A percentile compares a stretch with the other conserved stretches of the same genome.
Conservation (phyloP, 73 alveolate genomes). For the Paramecium biaurelia region DNA sequence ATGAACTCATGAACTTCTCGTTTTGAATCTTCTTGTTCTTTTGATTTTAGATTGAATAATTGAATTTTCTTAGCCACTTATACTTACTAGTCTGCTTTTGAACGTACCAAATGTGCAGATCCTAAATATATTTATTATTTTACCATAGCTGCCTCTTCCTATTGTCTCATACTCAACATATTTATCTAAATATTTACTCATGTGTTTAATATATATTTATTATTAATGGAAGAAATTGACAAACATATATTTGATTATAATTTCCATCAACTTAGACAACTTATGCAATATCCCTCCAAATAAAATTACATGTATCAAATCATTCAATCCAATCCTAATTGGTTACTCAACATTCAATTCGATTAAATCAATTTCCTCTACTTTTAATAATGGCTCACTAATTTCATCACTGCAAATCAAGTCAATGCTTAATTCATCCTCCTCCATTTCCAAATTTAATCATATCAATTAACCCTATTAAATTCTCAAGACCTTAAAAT, state of each 20-base stretch:
- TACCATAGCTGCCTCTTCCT: constrained; percentile 79
- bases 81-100: constrained; percentile 44
- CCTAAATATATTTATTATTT: constrained; percentile 19
- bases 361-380: not conserved
- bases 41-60: constrained; percentile 69
- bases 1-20: constrained; percentile 53
- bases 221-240: not conserved
- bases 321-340: not conserved
- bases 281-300: not conserved
- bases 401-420: not conserved
- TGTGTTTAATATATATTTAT: not conserved
- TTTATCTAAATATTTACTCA: not conserved
- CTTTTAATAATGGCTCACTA: not conserved
- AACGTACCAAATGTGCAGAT: constrained; percentile 69
- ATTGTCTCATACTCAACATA: constrained; percentile 61
- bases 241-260: not conserved
- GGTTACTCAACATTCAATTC: not conserved
- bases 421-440: not conserved
- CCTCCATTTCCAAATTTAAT: not conserved
- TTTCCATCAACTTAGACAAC: not conserved
- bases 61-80: constrained; percentile 81
- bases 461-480: not conserved
- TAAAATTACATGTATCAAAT: not conserved
- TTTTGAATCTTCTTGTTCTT: constrained; percentile 75
- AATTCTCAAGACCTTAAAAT: not conserved